A percentile compares a stretch with the other conserved stretches of the same genome.
Evolutionary conservation across 192 early-diverging fungal species (phyloP).

Genomic region (Coemansia sp.): DNA sequence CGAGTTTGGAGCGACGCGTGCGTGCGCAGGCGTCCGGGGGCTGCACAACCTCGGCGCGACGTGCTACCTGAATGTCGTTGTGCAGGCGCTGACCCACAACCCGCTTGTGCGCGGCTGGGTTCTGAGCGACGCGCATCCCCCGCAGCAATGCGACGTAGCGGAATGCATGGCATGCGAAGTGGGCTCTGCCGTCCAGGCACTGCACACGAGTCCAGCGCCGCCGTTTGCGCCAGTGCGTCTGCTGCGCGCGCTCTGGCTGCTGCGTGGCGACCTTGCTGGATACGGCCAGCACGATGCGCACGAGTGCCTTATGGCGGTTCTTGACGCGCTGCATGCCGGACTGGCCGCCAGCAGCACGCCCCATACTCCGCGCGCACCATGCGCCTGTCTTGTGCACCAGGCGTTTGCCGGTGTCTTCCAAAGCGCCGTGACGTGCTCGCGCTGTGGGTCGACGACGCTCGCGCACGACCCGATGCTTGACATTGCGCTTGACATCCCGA

Average conservation of each 20-base stretch:
- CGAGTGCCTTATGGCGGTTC: constrained; percentile 90
- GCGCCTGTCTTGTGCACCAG: constrained; percentile 86
- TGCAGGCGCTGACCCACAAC: constrained; percentile 92
- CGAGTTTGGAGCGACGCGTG: constrained; percentile 33
- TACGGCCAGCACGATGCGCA: constrained; percentile 97
- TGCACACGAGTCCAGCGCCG: constrained; percentile 65
- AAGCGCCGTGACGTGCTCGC: constrained; percentile 83
- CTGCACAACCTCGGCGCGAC: constrained; percentile 91
- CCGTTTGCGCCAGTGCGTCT: constrained; percentile 85
- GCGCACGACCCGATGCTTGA: constrained; percentile 89
- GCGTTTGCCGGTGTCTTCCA: constrained; percentile 89
- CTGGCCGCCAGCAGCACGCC: constrained; percentile 51
- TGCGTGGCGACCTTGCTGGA: constrained; percentile 81
- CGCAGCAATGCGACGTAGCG: constrained; percentile 57
- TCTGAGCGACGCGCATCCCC: constrained; percentile 86
- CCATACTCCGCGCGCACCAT: constrained; percentile 43
- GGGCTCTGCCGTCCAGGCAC: constrained; percentile 75
- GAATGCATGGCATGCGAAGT: constrained; percentile 94
- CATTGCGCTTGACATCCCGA: constrained; percentile 79
- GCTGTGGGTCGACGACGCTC: constrained; percentile 76
- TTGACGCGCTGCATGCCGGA: constrained; percentile 83
- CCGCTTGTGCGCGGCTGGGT: constrained; percentile 87
- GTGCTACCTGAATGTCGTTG: constrained; percentile 93
- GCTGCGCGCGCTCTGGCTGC: constrained; percentile 87
- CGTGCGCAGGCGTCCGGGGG: constrained; percentile 75